A percentile compares a stretch with the other conserved stretches of the same genome.
phyloP scores from a whole-genome alignment of 129 eudicot species.

The Saussurea involucrata region DNA sequence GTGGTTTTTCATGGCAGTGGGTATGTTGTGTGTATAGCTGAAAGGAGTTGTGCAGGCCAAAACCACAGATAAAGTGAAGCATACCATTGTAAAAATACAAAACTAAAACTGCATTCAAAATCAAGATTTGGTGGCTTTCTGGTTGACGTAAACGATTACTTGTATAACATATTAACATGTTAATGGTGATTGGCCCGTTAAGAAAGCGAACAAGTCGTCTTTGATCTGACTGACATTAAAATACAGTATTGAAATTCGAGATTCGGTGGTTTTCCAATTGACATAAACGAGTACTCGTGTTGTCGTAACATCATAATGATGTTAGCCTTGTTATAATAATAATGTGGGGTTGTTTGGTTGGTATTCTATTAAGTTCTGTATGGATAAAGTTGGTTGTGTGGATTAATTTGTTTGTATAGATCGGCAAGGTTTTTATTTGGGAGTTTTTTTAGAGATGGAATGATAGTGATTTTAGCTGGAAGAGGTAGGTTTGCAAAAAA shows the following conservation, averaged over 20 bases:
- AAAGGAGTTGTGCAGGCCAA: conserved; percentile 2
- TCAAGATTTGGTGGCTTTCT: conserved; percentile 9
- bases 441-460: too few species aligned
- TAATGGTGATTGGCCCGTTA: conserved; percentile 4
- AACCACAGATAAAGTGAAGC: conserved; percentile 14
- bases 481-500: too few species aligned
- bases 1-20: conserved; percentile 12
- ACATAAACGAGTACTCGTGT: neutral
- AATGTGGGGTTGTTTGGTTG: too few species aligned
- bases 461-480: too few species aligned
- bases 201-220: neutral
- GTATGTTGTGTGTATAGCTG: neutral
- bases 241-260: neutral
- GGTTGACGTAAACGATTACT: conserved; percentile 6
- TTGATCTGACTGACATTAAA: neutral
- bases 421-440: too few species aligned
- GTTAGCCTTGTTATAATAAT: neutral
- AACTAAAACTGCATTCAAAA: neutral
- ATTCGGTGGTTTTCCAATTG: neutral
- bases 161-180: neutral
- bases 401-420: too few species aligned
- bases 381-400: too few species aligned
- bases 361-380: too few species aligned
- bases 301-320: neutral
- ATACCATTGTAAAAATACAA: conserved; percentile 10